These are phyloP conservation scores for Tolypocladium tundrense DNA, from an alignment of 2,329 filamentous ascomycete species.

Conservation along the genomic window DNA sequence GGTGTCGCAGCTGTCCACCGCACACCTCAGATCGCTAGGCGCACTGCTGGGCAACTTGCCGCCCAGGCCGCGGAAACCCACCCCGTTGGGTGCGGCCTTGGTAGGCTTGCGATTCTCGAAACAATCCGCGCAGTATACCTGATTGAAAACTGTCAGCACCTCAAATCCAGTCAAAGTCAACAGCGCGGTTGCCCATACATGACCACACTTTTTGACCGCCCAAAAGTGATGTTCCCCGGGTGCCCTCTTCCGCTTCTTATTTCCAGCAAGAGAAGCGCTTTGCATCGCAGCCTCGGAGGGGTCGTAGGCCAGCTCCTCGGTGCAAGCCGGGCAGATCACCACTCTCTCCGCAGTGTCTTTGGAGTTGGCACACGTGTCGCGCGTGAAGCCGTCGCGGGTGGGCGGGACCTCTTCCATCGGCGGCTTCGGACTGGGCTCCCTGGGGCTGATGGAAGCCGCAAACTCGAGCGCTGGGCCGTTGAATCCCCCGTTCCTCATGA, in stretches of 20 bases:
- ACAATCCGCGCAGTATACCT: conserved; percentile 56
- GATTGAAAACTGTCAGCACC: not conserved
- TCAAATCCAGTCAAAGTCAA: not conserved
- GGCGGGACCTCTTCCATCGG: conserved; percentile 52
- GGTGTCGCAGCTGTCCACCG: conserved; percentile 44
- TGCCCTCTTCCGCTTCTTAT: conserved; percentile 34
- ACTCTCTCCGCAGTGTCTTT: conserved; percentile 51
- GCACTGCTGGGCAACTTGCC: conserved; percentile 14
- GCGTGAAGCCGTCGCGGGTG: conserved; percentile 67
- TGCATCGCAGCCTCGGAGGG: conserved; percentile 27
- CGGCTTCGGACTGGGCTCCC: conserved; percentile 29
- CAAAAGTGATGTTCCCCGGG: conserved; percentile 75
- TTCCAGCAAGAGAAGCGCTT: conserved; percentile 6
- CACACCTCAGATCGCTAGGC: conserved; percentile 34
- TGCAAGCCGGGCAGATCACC: conserved; percentile 78
- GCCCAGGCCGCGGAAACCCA: conserved; percentile 26
- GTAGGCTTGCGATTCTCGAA: conserved; percentile 43
- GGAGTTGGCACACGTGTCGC: conserved; percentile 42
- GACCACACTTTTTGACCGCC: conserved; percentile 83
- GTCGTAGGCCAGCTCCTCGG: conserved; percentile 71
- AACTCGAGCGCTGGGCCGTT: conserved; percentile 8
- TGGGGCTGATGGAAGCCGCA: conserved; percentile 18
- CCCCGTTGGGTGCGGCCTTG: conserved; percentile 19
- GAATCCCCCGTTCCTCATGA: conserved; percentile 9
- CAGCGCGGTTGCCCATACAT: conserved; percentile 44